Evolutionary conservation across 2,329 filamentous ascomycete species (phyloP), one percentile per base, ranked within the genome.

Genomic region (Lachnellula hyalina): DNA sequence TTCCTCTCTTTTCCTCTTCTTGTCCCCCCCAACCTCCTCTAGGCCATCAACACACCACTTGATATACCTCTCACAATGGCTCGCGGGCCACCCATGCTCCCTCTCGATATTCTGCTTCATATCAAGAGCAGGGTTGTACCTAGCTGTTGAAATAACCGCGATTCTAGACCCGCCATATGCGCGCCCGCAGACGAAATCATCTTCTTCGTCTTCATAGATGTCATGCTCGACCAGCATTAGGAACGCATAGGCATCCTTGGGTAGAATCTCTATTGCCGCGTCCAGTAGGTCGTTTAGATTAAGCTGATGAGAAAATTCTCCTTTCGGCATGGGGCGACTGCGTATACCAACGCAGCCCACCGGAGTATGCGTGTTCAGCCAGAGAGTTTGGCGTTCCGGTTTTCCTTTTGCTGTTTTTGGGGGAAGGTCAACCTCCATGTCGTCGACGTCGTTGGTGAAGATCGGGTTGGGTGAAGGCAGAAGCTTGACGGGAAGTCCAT

Each of bases 91-190:
- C 58, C 77, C 76, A 67, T 89, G 85, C 1, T 65, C 63, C 23
- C 61, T 51, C 5, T 58, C 59, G 3, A 67, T 51, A 2, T 56
- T 61, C 0, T 67, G 73, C 2, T 68, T 55, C 4, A 71, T 63
- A 15, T 77, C 75, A 21, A 83, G 69, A 0, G 42, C 34, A 0
- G 85, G 85, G 47, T 82, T 73, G 58, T 89, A 87, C 25, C 85
- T 72, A 9, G 85, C 83, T 0, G 73, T 77, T 0, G 80, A 83
- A 0, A 89, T 80, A 1, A 87, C 77, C 0, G 78, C 77, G 1
- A 89, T 77, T 4, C 85, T 74, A 54, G 79, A 83, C 0, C 77
- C 81, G 0, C 85, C 85, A 64, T 84, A 89, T 0, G 85, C 84
- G 28, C 84, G 71, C 0, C 85, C 85, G 57, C 84, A 86, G 51